These are phyloP conservation scores for Pleurotus ostreatus DNA, from an alignment of 768 basidiomycete genomes.

Conservation along the genomic window DNA sequence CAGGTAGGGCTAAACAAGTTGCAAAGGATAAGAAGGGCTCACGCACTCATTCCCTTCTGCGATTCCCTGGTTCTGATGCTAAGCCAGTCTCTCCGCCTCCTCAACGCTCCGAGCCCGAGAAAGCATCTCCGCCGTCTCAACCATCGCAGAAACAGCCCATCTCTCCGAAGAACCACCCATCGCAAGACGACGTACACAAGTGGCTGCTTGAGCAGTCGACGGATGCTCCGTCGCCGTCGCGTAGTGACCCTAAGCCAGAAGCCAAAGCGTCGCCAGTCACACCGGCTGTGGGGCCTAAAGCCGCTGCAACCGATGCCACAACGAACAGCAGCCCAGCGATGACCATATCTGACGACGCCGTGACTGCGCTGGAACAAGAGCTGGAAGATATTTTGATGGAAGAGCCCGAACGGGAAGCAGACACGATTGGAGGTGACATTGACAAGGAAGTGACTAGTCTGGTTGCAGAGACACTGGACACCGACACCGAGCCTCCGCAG, in stretches of 20 bases:
- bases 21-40: conserved; percentile 9
- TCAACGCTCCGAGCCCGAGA: not conserved
- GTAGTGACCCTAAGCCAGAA: conserved; percentile 6
- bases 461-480: conserved; percentile 36
- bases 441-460: conserved; percentile 40
- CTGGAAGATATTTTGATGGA: conserved; percentile 33
- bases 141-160: conserved; percentile 9
- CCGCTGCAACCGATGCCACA: conserved; percentile 9
- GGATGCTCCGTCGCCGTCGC: conserved; percentile 22
- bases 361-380: conserved; percentile 41
- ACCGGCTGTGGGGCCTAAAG: conserved; percentile 14
- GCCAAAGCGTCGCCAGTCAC: conserved; percentile 18
- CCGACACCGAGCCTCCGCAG: conserved; percentile 17
- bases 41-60: conserved; percentile 6
- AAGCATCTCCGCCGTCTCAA: conserved; percentile 7
- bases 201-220: conserved; percentile 57
- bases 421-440: conserved; percentile 27
- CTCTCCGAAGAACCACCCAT: conserved; percentile 12
- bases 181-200: conserved; percentile 54
- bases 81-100: conserved; percentile 1
- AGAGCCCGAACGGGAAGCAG: conserved; percentile 1
- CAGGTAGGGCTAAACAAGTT: conserved; percentile 9
- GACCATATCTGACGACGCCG: conserved; percentile 23
- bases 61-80: not conserved
- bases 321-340: not conserved